Evolutionary conservation across 352 stramenopile species (phyloP), one percentile per base, ranked within the genome.

Genomic region (Peronospora farinosa): DNA sequence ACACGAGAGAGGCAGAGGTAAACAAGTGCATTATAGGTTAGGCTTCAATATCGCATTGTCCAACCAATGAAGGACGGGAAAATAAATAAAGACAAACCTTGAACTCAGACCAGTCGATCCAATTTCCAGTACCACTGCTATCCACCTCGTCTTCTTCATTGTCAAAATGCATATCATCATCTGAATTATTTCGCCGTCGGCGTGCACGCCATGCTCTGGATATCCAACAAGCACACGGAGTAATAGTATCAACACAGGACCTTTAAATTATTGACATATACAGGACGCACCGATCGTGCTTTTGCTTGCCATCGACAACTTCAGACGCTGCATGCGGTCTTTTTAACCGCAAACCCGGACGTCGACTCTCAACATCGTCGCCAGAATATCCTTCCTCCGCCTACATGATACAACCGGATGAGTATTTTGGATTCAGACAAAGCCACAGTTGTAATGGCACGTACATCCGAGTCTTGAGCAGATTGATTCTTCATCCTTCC

Each of bases 401-500:
- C 63, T 72, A 17, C 25, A 63, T 13, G 10, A 27, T 54, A 47
- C n/a, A 37, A 31, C 40, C 3, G 2, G 10, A 35, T 65, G 40
- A 54, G 33, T 32, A 47, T 48, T 16, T 3, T 32, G 16, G 5
- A 45, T 30, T 35, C 12, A 17, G 21, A 15, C 7, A 33, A 16
- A 40, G 1, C 7, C 8, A 40, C 42, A 16, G 42, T n/a, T n/a
- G 23, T n/a, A 40, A 15, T 7, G 30, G 21, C 3, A 65, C 56
- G 42, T 59, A 73, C 73, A 30, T 76, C 78, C 0, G 74, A 90
- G 0, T 77, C 73, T 3, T 67, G 61, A 36, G 58, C 67, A 32
- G 73, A 80, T 42, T 93, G 80, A 13, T 47, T 69, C 28, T 77
- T 86, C 64, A 94, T 89, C 54, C 71, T 80, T 4, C 69, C 69